Conservation (phyloP, 768 basidiomycete genomes). For the Amanita exitialis region DNA sequence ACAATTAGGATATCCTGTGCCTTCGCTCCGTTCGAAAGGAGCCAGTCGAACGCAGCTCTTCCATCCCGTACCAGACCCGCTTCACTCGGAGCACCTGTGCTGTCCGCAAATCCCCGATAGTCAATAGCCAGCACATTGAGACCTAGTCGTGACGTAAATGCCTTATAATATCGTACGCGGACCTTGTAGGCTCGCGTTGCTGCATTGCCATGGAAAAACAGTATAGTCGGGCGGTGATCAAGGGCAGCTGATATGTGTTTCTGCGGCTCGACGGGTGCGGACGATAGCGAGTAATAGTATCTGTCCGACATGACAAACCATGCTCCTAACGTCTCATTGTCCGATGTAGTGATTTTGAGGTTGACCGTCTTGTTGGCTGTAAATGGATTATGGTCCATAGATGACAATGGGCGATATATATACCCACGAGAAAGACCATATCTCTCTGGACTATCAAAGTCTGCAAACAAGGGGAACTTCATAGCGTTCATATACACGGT, state of each 20-base stretch:
- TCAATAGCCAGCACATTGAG: conserved; percentile 81
- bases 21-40: conserved; percentile 45
- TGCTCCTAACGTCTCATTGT: conserved; percentile 74
- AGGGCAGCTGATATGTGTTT: conserved; percentile 46
- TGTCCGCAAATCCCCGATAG: conserved; percentile 90
- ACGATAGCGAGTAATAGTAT: conserved; percentile 42
- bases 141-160: conserved; percentile 52
- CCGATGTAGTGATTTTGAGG: conserved; percentile 57
- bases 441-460: conserved; percentile 60
- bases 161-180: conserved; percentile 61
- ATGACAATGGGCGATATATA: background rate
- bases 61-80: conserved; percentile 66
- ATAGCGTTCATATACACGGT: conserved; percentile 55
- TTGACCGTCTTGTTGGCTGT: conserved; percentile 74
- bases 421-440: conserved; percentile 73
- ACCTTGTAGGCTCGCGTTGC: conserved; percentile 61
- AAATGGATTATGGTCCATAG: background rate
- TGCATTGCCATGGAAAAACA: conserved; percentile 91
- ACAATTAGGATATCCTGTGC: conserved; percentile 58
- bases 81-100: conserved; percentile 69
- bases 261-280: conserved; percentile 25
- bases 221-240: conserved; percentile 53
- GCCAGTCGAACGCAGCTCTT: conserved; percentile 72
- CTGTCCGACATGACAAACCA: conserved; percentile 75
- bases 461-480: conserved; percentile 49